phyloP scores from a whole-genome alignment of 108 stramenopile species.

The Fragilariopsis cylindrus region DNA sequence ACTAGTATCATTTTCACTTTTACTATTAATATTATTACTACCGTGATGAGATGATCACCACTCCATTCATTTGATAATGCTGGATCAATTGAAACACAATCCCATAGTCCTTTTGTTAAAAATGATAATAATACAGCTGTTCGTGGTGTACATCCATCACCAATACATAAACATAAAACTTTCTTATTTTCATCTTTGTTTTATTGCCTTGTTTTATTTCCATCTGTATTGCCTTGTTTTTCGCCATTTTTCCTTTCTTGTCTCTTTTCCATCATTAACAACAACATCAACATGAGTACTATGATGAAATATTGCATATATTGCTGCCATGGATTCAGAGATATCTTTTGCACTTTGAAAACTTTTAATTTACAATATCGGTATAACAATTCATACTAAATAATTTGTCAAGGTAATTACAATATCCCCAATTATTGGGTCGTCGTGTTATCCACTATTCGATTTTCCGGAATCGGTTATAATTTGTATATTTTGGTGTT shows the following conservation, averaged over 20 bases:
- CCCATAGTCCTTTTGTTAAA: slow-evolving; percentile 34
- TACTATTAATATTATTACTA: background rate
- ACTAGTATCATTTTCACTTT: background rate
- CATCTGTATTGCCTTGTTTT: background rate
- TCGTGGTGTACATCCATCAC: slow-evolving; percentile 54
- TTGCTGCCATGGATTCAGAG: slow-evolving; percentile 51
- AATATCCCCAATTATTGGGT: slow-evolving; percentile 56
- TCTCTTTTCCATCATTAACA: background rate
- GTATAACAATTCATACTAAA: slow-evolving; percentile 51
- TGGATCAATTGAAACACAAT: slow-evolving; percentile 53
- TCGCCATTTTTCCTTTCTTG: background rate
- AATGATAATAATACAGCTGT: slow-evolving; percentile 44
- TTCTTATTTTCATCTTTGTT: background rate
- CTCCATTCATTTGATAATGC: slow-evolving; percentile 43
- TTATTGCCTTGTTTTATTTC: background rate
- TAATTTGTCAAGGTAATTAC: slow-evolving; percentile 48
- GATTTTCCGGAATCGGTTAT: background rate
- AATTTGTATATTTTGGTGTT: slow-evolving; percentile 16
- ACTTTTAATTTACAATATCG: slow-evolving; percentile 39
- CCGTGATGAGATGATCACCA: slow-evolving; percentile 15
- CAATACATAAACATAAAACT: slow-evolving; percentile 47
- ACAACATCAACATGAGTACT: background rate
- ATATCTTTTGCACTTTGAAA: slow-evolving; percentile 46
- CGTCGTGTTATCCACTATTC: slow-evolving; percentile 38
- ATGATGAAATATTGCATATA: slow-evolving; percentile 44